A percentile compares a stretch with the other conserved stretches of the same genome.
These are phyloP conservation scores for Kwoniella heveanensis DNA, from an alignment of 768 basidiomycete species.

Conservation along the genomic window DNA sequence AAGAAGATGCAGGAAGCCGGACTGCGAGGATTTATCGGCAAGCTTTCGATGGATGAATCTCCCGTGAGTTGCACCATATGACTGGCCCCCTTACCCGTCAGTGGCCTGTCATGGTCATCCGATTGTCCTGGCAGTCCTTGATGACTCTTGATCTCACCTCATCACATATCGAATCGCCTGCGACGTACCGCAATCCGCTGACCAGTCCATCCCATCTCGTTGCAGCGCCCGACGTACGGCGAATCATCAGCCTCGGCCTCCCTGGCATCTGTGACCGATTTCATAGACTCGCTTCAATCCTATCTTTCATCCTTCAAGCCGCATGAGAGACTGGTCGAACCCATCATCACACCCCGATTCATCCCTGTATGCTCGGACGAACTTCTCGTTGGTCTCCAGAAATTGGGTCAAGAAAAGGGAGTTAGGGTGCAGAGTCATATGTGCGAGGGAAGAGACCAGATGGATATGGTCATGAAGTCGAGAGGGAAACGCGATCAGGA, in stretches of 20 bases:
- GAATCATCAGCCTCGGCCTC: slow-evolving; percentile 62
- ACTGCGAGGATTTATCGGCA: slow-evolving; percentile 80
- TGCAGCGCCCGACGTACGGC: slow-evolving; percentile 65
- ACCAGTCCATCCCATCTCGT: not conserved
- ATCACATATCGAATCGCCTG: too few species aligned
- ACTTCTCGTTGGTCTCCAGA: slow-evolving; percentile 67
- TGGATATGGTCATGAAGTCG: slow-evolving; percentile 68
- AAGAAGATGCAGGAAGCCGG: slow-evolving; percentile 71
- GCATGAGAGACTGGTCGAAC: slow-evolving; percentile 66
- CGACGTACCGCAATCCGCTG: too few species aligned
- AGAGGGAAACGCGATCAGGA: slow-evolving; percentile 70
- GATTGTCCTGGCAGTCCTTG: too few species aligned
- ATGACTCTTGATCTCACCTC: too few species aligned
- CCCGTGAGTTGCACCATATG: slow-evolving; percentile 57
- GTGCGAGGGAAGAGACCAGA: slow-evolving; percentile 75
- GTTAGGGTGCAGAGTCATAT: slow-evolving; percentile 77
- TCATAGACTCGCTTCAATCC: slow-evolving; percentile 62
- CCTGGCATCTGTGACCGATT: slow-evolving; percentile 62
- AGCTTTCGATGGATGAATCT: slow-evolving; percentile 85
- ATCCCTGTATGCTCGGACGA: slow-evolving; percentile 82
- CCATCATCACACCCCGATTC: slow-evolving; percentile 85
- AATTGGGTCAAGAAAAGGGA: slow-evolving; percentile 60
- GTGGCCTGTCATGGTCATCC: too few species aligned
- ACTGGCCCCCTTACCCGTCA: too few species aligned
- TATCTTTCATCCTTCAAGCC: slow-evolving; percentile 58